Base-by-base conservation (phyloP, 495 filamentous ascomycete genomes). In the Pseudomonodictys pantanalensis region DNA sequence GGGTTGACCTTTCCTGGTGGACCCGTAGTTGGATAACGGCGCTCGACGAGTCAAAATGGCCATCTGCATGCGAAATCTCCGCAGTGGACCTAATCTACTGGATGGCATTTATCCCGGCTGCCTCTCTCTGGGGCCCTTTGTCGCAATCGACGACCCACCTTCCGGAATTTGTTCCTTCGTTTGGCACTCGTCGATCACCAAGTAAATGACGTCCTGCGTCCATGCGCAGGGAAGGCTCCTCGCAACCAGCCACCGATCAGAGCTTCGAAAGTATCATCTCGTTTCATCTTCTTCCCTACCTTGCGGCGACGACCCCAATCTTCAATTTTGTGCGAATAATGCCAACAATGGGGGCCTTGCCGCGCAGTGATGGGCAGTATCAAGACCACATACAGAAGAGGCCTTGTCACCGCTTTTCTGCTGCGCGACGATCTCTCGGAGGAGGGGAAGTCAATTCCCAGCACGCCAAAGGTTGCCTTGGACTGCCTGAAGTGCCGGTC, bases 381-480 rank as follows among this genome's bases (percentile, higher is more conserved):
- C 7, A 35, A 15, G 32, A 35, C 32, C 38, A 51, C 17, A 12
- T 22, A 5, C 15, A 23, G 12, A 24, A 24, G 20, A 55, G 35
- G 18, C 15, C 23, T 6, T 6, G 55, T 55, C 58, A 61, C 58
- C 58, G 58, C 58, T 55, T 17, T 49, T 61, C 51, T 61, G 49
- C 43, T 46, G 28, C 11, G 29, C 22, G 58, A 48, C 43, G 58
- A 60, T 60, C 57, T 24, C 44, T 45, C 55, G 25, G 44, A 20
- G 48, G 29, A 30, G 39, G 25, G 25, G 8, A 41, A 5, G 38
- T 41, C 38, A 41, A 15, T 41, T 15, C 38, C 38, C 15, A n/a
- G n/a, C n/a, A 15, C 32, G 32, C 8, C 32, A 15, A 35, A 35
- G 32, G 32, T 8, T 35, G 15, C 32, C 32, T 7, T 35, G 20